These are phyloP conservation scores for Xylariaceae sp. DNA, from an alignment of 2,329 filamentous ascomycete genomes.

Conservation along the genomic window DNA sequence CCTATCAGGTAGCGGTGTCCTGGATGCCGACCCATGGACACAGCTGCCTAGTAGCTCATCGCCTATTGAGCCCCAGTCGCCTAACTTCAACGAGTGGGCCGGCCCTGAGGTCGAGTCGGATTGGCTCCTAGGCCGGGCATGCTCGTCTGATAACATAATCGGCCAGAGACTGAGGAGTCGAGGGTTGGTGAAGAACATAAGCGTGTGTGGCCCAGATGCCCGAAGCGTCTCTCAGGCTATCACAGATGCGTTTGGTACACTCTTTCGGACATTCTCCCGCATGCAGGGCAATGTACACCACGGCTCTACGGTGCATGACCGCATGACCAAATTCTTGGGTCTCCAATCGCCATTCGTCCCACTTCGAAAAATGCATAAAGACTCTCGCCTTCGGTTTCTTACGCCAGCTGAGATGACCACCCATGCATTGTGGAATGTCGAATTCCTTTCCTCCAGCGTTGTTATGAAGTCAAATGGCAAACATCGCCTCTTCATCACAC, in stretches of 20 bases:
- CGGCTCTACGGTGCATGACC: slow-evolving; percentile 31
- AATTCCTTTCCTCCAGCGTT: slow-evolving; percentile 66
- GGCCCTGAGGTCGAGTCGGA: slow-evolving; percentile 46
- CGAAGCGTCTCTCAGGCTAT: slow-evolving; percentile 64
- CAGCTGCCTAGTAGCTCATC: slow-evolving; percentile 47
- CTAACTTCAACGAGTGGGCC: slow-evolving; percentile 45
- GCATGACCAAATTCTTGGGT: slow-evolving; percentile 49
- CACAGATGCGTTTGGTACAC: slow-evolving; percentile 55
- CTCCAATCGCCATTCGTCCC: slow-evolving; percentile 69
- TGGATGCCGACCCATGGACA: slow-evolving; percentile 49
- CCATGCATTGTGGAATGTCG: slow-evolving; percentile 65
- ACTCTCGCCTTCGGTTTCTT: slow-evolving; percentile 67
- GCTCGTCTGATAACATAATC: slow-evolving; percentile 56
- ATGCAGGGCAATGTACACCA: slow-evolving; percentile 30
- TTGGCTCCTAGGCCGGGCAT: slow-evolving; percentile 67
- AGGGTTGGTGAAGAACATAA: slow-evolving; percentile 63
- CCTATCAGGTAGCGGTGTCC: slow-evolving; percentile 25
- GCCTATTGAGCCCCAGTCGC: slow-evolving; percentile 45
- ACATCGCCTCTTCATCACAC: slow-evolving; percentile 70
- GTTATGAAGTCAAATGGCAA: slow-evolving; percentile 65
- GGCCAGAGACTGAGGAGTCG: slow-evolving; percentile 72
- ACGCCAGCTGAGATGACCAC: slow-evolving; percentile 69
- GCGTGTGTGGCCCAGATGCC: slow-evolving; percentile 60
- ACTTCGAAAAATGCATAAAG: slow-evolving; percentile 70
- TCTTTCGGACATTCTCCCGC: slow-evolving; percentile 45